Base-by-base conservation (phyloP, 139 green algal species). In the Chlamydomonas sp. region DNA sequence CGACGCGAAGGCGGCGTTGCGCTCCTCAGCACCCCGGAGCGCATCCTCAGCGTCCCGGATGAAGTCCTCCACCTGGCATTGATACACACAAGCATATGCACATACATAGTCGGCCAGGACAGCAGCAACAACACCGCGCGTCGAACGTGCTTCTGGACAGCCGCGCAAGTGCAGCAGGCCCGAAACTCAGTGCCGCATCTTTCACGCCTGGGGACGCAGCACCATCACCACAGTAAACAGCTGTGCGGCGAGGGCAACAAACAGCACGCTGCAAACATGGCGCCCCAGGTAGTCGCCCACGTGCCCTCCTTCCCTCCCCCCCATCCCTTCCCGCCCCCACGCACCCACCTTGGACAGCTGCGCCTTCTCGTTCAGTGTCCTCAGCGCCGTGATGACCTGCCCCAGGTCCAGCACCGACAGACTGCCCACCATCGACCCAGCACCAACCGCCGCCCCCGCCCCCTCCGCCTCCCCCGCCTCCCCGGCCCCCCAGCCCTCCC, bases 351-450 rank as follows among this genome's bases (percentile, higher is more conserved):
- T 89, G 79, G 85, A 73, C 76, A 89, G 67, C 68, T 85, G 62
- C 20, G 66, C 62, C 20, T 63, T 49, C 18, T 66, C 49, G 63
- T 85, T 85, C 5, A 90, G 80, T 4, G 69, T 84, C 16, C 89
- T 67, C 67, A 90, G 77, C 10, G 58, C 80, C 15, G 72, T 63
- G 67, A 85, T 88, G 3, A 91, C 72, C 77, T 88, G 83, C 0
- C 69, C 76, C 67, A 92, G 78, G 59, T 93, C 90, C 5, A 89
- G 67, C 66, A 77, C 71, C 66, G 79, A 86, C 79, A 79, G 76
- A 0, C 72, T 18, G 60, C 60, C 61, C 7, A 1, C 58, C 58
- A 4, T 2, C 12, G 5, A 58, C 76, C 3, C 1, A 4, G 67
- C 80, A 15, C 9, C 17, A 71, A 57, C 0, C 67, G 5, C 63